Evolutionary conservation across 1,284 basidiomycete genomes (phyloP), one percentile per base, ranked within the genome.

Genomic region (Trametes pubescens): DNA sequence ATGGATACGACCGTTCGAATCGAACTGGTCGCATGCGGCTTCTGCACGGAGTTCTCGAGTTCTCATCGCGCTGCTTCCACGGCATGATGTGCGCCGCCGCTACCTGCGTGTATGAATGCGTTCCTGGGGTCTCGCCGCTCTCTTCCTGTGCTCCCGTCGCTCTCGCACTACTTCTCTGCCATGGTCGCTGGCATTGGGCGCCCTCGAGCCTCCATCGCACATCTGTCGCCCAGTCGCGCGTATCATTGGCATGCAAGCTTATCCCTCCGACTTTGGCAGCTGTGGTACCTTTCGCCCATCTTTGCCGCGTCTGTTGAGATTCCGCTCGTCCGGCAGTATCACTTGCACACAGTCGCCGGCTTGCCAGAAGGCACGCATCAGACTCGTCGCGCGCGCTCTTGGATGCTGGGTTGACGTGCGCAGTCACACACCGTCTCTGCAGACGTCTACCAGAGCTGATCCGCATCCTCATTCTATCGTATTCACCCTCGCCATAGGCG

Each of bases 51-150:
- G 14, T 40, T 38, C 51, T 54, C 22, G 37, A 14, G 29, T 51
- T 51, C 53, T 32, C 26, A 29, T 47, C 51, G 40, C 35, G 11
- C 40, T 46, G 43, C 59, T 60, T 60, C 59, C 24, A 60, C 51
- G 43, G 22, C 59, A 18, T 47, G 59, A 60, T 40, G 35, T 24
- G n/a, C 51, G 51, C 58, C 44, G 44, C 44, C 26, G 24, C 35
- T 16, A 2, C 21, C 18, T 51, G 26, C n/a, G 13, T 3, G 14
- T 40, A 61, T 61, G 60, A 56, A 54, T 34, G 32, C 38, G 60
- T 61, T 21, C 60, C 60, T 54, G 60, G 60, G 60, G 60, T 55
- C 60, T 35, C 18, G 7, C 35, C 32, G 29, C 29, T n/a, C 21
- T 14, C 18, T 9, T 14, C 40, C 7, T 18, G 24, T 26, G 26